These are phyloP conservation scores for Tolypocladium ophioglossoides DNA, from an alignment of 2,329 filamentous ascomycete genomes.

Conservation along the genomic window DNA sequence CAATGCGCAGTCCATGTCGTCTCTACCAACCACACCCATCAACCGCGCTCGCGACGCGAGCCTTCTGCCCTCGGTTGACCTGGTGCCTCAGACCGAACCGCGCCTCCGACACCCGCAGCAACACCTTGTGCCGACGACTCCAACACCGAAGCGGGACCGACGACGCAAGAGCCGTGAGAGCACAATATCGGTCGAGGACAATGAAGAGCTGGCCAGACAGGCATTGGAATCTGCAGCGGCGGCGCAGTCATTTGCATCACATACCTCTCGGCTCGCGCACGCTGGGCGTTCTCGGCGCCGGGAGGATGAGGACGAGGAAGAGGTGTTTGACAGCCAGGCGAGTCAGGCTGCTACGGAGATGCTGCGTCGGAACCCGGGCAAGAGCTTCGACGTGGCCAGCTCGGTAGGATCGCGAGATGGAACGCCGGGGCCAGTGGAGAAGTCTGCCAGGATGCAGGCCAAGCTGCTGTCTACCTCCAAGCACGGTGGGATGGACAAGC, in stretches of 20 bases:
- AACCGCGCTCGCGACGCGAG: conserved; percentile 37
- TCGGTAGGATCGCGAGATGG: conserved; percentile 32
- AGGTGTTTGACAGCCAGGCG: conserved; percentile 63
- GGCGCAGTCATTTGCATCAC: conserved; percentile 20
- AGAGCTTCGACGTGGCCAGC: conserved; percentile 39
- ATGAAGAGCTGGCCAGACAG: conserved; percentile 45
- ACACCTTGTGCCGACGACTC: conserved; percentile 35
- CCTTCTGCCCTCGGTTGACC: conserved; percentile 51
- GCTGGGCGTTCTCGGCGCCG: conserved; percentile 12
- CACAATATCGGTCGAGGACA: conserved; percentile 65
- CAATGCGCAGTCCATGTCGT: conserved; percentile 74
- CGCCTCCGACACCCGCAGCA: conserved; percentile 30
- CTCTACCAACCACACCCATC: conserved; percentile 67
- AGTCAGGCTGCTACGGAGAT: conserved; percentile 68
- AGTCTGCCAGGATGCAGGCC: conserved; percentile 37
- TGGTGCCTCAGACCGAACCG: conserved; percentile 51
- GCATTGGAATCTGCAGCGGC: conserved; percentile 44
- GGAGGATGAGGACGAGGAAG: conserved; percentile 17
- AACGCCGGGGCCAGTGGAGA: conserved; percentile 32
- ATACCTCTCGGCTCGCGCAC: conserved; percentile 15
- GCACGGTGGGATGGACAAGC: conserved; percentile 35
- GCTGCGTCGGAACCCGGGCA: conserved; percentile 49
- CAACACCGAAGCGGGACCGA: conserved; percentile 28
- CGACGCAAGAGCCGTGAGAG: conserved; percentile 69
- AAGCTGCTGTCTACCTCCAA: conserved; percentile 37